Conservation (phyloP, 257 asterid genomes). For the Solanum arcanum region DNA sequence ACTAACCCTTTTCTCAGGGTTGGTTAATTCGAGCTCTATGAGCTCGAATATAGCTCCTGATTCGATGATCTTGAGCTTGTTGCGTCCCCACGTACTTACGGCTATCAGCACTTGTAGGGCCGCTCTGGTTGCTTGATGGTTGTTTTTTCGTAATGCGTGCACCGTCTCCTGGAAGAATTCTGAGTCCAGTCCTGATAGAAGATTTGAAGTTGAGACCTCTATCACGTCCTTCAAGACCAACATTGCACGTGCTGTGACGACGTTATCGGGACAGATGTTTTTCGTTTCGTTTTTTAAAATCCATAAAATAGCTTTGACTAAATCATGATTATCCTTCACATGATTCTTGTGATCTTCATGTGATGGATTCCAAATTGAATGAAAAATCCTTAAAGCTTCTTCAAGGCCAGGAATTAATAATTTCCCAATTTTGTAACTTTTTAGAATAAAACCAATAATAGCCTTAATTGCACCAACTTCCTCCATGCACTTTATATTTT, state of each 20-base stretch:
- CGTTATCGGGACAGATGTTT: neutral
- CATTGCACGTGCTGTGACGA: conserved; percentile 19
- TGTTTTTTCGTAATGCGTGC: neutral
- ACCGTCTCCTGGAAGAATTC: conserved; percentile 12
- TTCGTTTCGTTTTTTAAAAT: neutral
- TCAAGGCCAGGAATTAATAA: conserved; percentile 5
- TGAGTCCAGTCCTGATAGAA: conserved; percentile 11
- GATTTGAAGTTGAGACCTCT: neutral
- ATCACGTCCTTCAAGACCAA: conserved; percentile 6
- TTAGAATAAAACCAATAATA: conserved; percentile 1
- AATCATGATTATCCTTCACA: conserved; percentile 14
- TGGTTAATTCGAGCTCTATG: conserved; percentile 28
- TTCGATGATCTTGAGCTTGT: conserved; percentile 30
- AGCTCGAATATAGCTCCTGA: conserved; percentile 23
- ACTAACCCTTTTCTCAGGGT: conserved; percentile 26
- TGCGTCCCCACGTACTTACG: conserved; percentile 28
- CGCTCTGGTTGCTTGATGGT: conserved; percentile 9
- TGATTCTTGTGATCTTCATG: neutral
- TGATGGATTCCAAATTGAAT: conserved; percentile 1
- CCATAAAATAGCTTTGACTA: conserved; percentile 30
- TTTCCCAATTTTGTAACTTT: conserved; percentile 1
- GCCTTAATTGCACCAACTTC: conserved; percentile 20
- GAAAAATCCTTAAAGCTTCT: conserved; percentile 27
- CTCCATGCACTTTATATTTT: conserved; percentile 13
- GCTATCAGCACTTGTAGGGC: conserved; percentile 22